Conservation (phyloP, 2,329 filamentous ascomycete species). For the Tolypocladium pustulatum region DNA sequence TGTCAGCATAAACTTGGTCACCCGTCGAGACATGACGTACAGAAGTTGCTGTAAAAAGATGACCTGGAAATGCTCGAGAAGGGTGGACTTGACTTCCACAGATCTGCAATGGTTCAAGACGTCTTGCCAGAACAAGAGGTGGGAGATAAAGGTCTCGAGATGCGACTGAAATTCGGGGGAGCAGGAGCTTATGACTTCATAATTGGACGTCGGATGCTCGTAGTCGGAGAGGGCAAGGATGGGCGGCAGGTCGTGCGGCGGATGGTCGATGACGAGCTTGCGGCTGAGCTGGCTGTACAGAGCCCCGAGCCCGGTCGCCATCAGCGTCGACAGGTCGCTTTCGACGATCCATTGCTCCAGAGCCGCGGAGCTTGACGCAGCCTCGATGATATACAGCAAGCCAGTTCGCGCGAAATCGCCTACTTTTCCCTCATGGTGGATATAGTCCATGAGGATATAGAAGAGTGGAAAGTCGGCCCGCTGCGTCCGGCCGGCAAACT, state of each 20-base stretch:
- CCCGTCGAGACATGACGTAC: constrained; percentile 35
- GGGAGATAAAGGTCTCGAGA: constrained; percentile 86
- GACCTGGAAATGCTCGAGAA: constrained; percentile 94
- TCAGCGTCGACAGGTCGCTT: constrained; percentile 89
- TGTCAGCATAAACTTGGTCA: too few relatives aligned
- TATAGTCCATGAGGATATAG: constrained; percentile 91
- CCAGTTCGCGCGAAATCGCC: constrained; percentile 95
- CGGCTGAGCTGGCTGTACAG: constrained; percentile 56
- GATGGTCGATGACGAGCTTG: constrained; percentile 72
- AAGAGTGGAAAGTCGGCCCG: constrained; percentile 92
- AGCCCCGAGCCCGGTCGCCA: constrained; percentile 90
- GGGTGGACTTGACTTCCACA: constrained; percentile 78
- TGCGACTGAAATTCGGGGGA: constrained; percentile 71
- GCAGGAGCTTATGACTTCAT: constrained; percentile 64
- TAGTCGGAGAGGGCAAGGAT: constrained; percentile 88
- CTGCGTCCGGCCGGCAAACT: constrained; percentile 75
- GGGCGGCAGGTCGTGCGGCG: constrained; percentile 64
- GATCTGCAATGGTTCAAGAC: constrained; percentile 93
- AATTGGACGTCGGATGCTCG: constrained; percentile 56
- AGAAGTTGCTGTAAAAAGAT: constrained; percentile 91
- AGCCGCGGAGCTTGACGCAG: constrained; percentile 69
- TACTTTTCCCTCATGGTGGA: constrained; percentile 87
- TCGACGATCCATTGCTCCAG: constrained; percentile 96
- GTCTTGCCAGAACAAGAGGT: constrained; percentile 96
- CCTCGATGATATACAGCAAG: constrained; percentile 89